Conservation (phyloP, 768 basidiomycete species). For the Lactifluus rugatus region DNA sequence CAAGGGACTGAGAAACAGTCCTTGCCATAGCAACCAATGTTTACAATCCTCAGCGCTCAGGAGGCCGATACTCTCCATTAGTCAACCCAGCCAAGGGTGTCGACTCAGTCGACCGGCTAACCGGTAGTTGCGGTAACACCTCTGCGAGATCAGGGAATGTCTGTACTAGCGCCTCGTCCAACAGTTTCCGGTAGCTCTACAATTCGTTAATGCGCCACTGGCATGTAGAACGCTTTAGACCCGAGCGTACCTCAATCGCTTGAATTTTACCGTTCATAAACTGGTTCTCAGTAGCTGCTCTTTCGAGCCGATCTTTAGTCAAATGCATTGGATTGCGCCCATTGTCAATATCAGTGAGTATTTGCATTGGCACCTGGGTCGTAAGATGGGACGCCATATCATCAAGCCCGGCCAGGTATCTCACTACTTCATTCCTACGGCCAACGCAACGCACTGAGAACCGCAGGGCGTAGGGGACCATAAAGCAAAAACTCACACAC, state of each 20-base stretch:
- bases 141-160: conserved; percentile 57
- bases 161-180: conserved; percentile 62
- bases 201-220: not conserved
- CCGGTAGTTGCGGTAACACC: not conserved
- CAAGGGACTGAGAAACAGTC: not conserved
- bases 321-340: conserved; percentile 73
- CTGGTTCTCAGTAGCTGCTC: conserved; percentile 81
- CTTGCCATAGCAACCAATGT: conserved; percentile 2
- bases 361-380: conserved; percentile 66
- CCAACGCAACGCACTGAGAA: not conserved
- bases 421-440: conserved; percentile 62
- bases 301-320: conserved; percentile 70
- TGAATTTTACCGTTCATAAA: conserved; percentile 86
- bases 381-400: conserved; percentile 51
- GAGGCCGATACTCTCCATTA: conserved; percentile 8
- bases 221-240: not conserved
- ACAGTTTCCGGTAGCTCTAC: conserved; percentile 58
- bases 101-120: not conserved
- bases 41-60: not conserved
- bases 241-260: conserved; percentile 52
- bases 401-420: conserved; percentile 57
- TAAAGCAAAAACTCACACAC: conserved; percentile 45
- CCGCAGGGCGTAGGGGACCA: no score
- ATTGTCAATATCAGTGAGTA: conserved; percentile 71
- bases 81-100: not conserved